Evolutionary conservation across 1,284 basidiomycete genomes (phyloP).

Genomic region (Termitomyces sp.): DNA sequence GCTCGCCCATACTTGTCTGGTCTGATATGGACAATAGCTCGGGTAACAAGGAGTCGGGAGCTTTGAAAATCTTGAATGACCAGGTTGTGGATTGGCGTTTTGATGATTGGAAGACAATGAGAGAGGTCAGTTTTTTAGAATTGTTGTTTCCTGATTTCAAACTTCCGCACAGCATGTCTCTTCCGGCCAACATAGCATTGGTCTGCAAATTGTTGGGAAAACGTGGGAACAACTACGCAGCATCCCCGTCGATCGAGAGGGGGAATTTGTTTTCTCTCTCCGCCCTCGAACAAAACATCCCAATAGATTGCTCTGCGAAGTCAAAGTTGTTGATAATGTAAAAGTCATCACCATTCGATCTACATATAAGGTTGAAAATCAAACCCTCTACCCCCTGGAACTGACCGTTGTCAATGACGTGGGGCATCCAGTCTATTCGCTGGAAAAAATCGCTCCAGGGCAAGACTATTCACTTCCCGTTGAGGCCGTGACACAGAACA

Average conservation of each 20-base stretch:
- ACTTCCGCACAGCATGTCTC: conserved; percentile 65
- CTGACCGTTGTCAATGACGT: conserved; percentile 84
- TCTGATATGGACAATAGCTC: conserved; percentile 61
- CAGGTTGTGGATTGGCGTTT: conserved; percentile 93
- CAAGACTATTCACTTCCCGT: conserved; percentile 88
- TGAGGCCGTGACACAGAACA: conserved; percentile 81
- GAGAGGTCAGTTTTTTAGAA: conserved; percentile 63
- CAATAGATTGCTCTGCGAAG: conserved; percentile 86
- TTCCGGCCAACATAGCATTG: conserved; percentile 80
- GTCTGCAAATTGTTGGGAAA: conserved; percentile 81
- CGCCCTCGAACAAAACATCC: conserved; percentile 77
- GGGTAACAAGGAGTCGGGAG: conserved; percentile 40
- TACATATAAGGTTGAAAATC: conserved; percentile 90
- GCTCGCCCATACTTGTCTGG: conserved; percentile 79
- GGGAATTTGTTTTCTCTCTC: conserved; percentile 86
- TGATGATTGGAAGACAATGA: conserved; percentile 92
- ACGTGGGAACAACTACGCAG: conserved; percentile 89
- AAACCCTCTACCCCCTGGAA: conserved; percentile 91
- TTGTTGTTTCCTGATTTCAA: conserved; percentile 2
- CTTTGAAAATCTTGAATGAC: conserved; percentile 64
- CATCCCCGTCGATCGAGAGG: conserved; percentile 92
- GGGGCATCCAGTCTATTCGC: conserved; percentile 75
- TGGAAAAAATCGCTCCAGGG: conserved; percentile 87
- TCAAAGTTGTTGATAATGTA: conserved; percentile 88
- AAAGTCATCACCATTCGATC: conserved; percentile 96